Conservation (phyloP, 257 asterid genomes). For the Solanum habrochaites region DNA sequence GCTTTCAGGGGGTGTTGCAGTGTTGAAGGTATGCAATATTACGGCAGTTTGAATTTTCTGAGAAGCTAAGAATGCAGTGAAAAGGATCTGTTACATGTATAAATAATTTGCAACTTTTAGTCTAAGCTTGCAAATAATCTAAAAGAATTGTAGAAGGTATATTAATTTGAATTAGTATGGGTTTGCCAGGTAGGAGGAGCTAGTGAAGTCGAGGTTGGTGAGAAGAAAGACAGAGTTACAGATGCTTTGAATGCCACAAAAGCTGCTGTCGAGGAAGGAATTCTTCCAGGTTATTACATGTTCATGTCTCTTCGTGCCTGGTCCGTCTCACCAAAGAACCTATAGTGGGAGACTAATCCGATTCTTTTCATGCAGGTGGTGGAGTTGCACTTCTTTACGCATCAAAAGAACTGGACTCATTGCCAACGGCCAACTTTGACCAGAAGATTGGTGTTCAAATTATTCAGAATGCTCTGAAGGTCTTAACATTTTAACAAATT, state of each 20-base stretch:
- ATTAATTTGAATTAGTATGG: background rate
- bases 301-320: background rate
- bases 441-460: conserved; percentile 39
- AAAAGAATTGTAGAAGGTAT: background rate
- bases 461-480: conserved; percentile 43
- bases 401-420: conserved; percentile 25
- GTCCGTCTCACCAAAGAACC: background rate
- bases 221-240: conserved; percentile 46
- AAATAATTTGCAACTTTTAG: background rate
- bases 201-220: conserved; percentile 46
- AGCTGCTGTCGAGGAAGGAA: conserved; percentile 62
- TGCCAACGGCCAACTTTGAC: conserved; percentile 33
- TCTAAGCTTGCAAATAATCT: background rate
- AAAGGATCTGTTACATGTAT: background rate
- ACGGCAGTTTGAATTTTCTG: background rate
- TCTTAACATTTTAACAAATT: background rate
- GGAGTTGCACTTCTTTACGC: conserved; percentile 43
- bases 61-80: background rate
- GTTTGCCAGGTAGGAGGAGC: conserved; percentile 41
- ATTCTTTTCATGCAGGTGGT: conserved; percentile 17
- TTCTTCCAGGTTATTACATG: conserved; percentile 27
- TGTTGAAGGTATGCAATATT: conserved; percentile 23
- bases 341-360: background rate
- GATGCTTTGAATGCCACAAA: conserved; percentile 53
- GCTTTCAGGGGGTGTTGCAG: conserved; percentile 59